Conservation (phyloP, 2,329 filamentous ascomycete species). For the Orbilia brochopaga region DNA sequence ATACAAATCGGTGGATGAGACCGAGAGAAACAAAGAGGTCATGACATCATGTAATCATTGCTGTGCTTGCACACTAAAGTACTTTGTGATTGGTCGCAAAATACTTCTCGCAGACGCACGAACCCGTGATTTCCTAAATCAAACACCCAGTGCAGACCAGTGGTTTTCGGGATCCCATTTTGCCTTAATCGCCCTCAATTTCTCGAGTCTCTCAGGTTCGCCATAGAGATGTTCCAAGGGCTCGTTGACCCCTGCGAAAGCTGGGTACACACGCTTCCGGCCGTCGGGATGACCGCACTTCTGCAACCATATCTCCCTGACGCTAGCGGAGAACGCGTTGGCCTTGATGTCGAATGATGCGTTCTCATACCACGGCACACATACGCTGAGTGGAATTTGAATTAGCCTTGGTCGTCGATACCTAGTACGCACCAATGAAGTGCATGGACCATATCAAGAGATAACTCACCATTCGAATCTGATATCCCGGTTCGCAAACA, state of each 20-base stretch:
- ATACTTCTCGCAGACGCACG: too few species aligned
- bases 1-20: neutral
- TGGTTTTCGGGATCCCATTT: constrained; percentile 54
- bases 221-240: constrained; percentile 42
- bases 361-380: constrained; percentile 38
- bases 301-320: constrained; percentile 35
- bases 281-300: constrained; percentile 26
- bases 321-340: constrained; percentile 11
- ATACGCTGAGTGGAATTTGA: constrained; percentile 9
- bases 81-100: too few species aligned
- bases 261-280: constrained; percentile 27
- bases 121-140: too few species aligned
- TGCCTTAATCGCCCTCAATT: constrained; percentile 53
- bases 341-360: constrained; percentile 34
- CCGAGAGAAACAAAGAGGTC: neutral
- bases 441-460: too few species aligned
- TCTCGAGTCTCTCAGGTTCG: constrained; percentile 47
- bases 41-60: constrained; percentile 10
- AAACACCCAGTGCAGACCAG: too few species aligned
- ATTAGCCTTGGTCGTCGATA: neutral
- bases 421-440: neutral
- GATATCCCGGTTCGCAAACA: constrained; percentile 28
- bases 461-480: constrained; percentile 37
- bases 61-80: too few species aligned
- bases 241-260: constrained; percentile 36